Percentiles rank a stretch among this genome's conserved stretches.
These are phyloP conservation scores for Talaromyces rugulosus DNA, from an alignment of 2,329 filamentous ascomycete species.

Conservation along the genomic window DNA sequence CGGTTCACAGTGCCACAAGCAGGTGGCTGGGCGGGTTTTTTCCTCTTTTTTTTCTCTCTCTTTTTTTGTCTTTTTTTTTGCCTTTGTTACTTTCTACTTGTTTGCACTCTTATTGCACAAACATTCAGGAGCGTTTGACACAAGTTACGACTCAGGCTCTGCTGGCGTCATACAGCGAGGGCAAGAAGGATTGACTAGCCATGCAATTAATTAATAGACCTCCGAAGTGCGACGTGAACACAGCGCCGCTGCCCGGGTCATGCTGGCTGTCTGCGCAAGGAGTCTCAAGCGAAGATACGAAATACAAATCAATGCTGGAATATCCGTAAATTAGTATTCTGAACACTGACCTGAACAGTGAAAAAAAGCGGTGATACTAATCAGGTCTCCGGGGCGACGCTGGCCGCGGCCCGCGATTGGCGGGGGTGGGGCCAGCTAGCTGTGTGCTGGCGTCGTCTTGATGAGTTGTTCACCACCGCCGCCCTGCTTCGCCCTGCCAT, in stretches of 20 bases:
- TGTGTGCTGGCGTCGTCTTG: constrained; percentile 11
- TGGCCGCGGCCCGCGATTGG: constrained; percentile 8
- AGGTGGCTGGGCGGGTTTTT: constrained; percentile 7
- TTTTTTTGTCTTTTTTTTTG: not conserved
- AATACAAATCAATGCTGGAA: too few relatives aligned
- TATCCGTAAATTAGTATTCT: too few relatives aligned
- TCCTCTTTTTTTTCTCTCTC: not conserved
- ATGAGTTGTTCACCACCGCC: constrained; percentile 12
- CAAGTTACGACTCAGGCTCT: not conserved
- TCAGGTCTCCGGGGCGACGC: constrained; percentile 10
- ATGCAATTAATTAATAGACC: not conserved
- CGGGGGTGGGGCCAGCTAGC: constrained; percentile 10
- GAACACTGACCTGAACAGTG: not conserved
- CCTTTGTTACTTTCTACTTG: not conserved
- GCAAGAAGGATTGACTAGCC: not conserved
- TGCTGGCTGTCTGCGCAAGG: too few relatives aligned
- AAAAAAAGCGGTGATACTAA: not conserved
- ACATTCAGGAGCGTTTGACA: not conserved
- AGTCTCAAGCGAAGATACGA: too few relatives aligned
- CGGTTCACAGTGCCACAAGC: not conserved
- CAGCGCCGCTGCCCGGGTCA: too few relatives aligned
- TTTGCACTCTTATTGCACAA: not conserved
- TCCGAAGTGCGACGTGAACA: not conserved
- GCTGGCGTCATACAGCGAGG: constrained; percentile 1
- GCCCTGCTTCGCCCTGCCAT: not conserved